Evolutionary conservation across 2,329 filamentous ascomycete genomes (phyloP), one percentile per base, ranked within the genome.

Genomic region (Ophiostoma australiae): DNA sequence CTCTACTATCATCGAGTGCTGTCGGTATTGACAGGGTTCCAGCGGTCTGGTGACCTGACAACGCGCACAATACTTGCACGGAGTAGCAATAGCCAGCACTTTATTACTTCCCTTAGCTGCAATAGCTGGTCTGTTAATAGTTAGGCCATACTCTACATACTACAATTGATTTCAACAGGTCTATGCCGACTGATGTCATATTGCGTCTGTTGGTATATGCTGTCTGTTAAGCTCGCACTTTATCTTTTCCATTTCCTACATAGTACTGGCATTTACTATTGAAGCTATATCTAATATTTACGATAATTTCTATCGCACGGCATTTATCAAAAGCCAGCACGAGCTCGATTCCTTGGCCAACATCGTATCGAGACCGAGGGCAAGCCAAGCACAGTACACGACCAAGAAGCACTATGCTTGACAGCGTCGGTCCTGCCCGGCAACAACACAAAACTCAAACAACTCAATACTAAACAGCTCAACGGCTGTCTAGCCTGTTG

Each of bases 31-130:
- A 35, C 58, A 61, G 27, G 58, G 58, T 35, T 61, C 52, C 3
- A 61, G 58, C 15, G 13, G 58, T 33, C 58, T 61, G 23, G 27
- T 61, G 58, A 20, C 58, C 58, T 33, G 58, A 61, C 58, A 61
- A 61, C 58, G 44, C 44, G 44, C 17, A n/a, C 7, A 7, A 39
- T 39, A 39, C 37, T 37, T 4, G 35, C 8, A 37, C 35, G 4
- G 7, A 4, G 20, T 17, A 48, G 20, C 15, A 48, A 48, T 20
- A 27, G 17, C 8, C 52, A 58, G 44, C 48, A 55, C 10, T 58
- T 2, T 58, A 6, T 48, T 20, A n/a, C 8, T 20, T n/a, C 44
- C 3, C 27, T 31, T 31, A 31, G 27, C 27, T 31, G 27, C 27
- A 31, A 31, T 31, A n/a, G n/a, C n/a, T n/a, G n/a, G n/a, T n/a